Percentiles rank a stretch among this genome's conserved stretches.
These are phyloP conservation scores for Vigna reflexopilosa DNA, from an alignment of 306 rosid genomes.

Conservation along the genomic window DNA sequence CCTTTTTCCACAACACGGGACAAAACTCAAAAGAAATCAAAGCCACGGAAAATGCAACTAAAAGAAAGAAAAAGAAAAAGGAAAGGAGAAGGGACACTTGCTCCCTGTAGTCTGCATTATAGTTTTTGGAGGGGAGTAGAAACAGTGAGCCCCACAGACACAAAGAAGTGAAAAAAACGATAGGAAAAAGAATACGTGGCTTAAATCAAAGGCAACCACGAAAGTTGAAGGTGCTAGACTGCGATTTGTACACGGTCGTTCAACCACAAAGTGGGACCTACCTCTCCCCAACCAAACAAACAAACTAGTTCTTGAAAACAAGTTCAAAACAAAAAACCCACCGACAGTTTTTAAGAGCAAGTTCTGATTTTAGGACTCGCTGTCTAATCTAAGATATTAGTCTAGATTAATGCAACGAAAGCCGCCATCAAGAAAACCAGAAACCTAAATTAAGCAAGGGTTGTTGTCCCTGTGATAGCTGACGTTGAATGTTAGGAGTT, in stretches of 20 bases:
- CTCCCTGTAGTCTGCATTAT: not conserved
- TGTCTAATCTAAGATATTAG: not conserved
- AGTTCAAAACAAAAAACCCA: conserved; percentile 40
- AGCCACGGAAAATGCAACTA: conserved; percentile 18
- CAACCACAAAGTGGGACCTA: conserved; percentile 54
- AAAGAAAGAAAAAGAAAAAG: not conserved
- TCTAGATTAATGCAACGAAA: conserved; percentile 22
- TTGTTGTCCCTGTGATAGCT: conserved; percentile 8
- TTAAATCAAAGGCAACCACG: conserved; percentile 40
- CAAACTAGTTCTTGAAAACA: conserved; percentile 29
- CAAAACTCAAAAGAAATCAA: conserved; percentile 27
- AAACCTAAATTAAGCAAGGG: conserved; percentile 27
- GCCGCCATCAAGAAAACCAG: conserved; percentile 32
- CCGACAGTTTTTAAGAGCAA: conserved; percentile 63
- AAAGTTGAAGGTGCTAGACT: conserved; percentile 25
- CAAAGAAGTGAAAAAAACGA: conserved; percentile 2
- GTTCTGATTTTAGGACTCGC: conserved; percentile 26
- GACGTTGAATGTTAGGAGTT: conserved; percentile 18
- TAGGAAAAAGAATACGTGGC: conserved; percentile 48
- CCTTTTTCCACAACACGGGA: conserved; percentile 35
- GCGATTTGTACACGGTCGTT: conserved; percentile 40
- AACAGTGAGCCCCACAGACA: conserved; percentile 34
- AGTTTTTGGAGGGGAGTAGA: conserved; percentile 28
- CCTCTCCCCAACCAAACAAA: not conserved
- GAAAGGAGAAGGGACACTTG: conserved; percentile 11